Evolutionary conservation across 805 yeast genomes (phyloP), one percentile per base, ranked within the genome.

Genomic region (Lachancea thermotolerans): DNA sequence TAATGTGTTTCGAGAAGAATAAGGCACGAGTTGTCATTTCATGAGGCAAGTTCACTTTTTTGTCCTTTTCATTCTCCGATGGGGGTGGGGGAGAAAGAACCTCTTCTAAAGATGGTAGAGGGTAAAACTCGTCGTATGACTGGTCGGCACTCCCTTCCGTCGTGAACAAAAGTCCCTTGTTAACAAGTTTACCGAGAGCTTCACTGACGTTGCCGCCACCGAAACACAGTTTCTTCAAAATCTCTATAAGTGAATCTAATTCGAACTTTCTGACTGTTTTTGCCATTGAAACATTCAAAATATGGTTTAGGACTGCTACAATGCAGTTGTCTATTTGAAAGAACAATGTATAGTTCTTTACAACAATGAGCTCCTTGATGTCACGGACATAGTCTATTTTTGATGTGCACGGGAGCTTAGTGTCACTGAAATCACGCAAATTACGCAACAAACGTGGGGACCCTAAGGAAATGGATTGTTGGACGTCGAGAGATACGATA

Each of bases 341-440:
- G 39, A 77, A 74, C 25, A 70, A 67, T 18, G 72, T 72, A 35
- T 72, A 70, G 54, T 72, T 72, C 41, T 69, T 65, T 8, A 77
- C 75, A 27, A 77, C 74, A 17, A 71, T 62, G 33, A 73, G 60
- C 51, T 77, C 81, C 49, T 65, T 66, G 32, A 63, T 48, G 53
- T 70, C 72, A 42, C 60, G 58, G 18, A 63, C 66, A 38, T 63
- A 63, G 45, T 63, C 67, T 39, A 63, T 60, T 45, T 60, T 62
- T 1, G 67, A 63, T 17, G 66, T 64, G 10, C 67, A 60, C 0
- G 79, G 80, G 5, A 71, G 49, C 46, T 65, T 65, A 0, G 78
- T 74, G 50, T 69, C 77, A 43, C 68, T 64, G 42, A 69, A 69
- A 44, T 65, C 68, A 10, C 60, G 58, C 35, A 68, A 53, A 33